Conservation (phyloP, 2,329 filamentous ascomycete genomes). For the Exutisphaerella laricina region DNA sequence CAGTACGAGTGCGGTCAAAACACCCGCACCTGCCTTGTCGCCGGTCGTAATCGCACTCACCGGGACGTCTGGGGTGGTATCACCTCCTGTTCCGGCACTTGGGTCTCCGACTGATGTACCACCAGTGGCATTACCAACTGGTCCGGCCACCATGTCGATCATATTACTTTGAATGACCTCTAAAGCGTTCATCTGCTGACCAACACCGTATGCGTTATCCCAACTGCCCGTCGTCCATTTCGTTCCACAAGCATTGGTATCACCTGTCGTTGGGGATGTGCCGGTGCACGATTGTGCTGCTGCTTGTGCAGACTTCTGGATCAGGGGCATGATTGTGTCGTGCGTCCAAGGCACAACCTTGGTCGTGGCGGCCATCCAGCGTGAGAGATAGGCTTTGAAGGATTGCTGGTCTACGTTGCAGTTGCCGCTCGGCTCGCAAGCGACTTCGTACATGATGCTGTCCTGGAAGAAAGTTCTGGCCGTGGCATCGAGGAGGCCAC, state of each 20-base stretch:
- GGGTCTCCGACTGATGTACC: constrained; percentile 33
- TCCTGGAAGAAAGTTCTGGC: constrained; percentile 37
- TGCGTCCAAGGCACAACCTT: constrained; percentile 55
- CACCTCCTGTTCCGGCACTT: constrained; percentile 18
- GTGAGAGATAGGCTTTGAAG: constrained; percentile 45
- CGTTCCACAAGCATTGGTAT: constrained; percentile 42
- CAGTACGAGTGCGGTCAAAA: constrained; percentile 20
- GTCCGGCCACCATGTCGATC: constrained; percentile 35
- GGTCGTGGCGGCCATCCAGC: constrained; percentile 50
- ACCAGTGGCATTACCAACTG: constrained; percentile 47
- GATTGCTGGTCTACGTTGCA: constrained; percentile 44
- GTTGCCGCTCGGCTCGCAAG: constrained; percentile 39
- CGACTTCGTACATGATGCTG: constrained; percentile 42
- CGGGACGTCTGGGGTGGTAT: constrained; percentile 23
- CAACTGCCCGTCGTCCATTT: constrained; percentile 38
- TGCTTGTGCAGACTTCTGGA: constrained; percentile 49
- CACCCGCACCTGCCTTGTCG: constrained; percentile 20
- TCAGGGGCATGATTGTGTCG: constrained; percentile 46
- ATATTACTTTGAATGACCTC: constrained; percentile 46
- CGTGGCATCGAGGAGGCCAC: constrained; percentile 25
- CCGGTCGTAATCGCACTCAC: constrained; percentile 22
- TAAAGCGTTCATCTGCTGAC: constrained; percentile 54
- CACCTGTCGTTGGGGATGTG: constrained; percentile 26
- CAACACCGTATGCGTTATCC: constrained; percentile 48
- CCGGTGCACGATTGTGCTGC: constrained; percentile 50